These are phyloP conservation scores for Herpetospermum pedunculosum DNA, from an alignment of 306 rosid genomes.

Conservation along the genomic window DNA sequence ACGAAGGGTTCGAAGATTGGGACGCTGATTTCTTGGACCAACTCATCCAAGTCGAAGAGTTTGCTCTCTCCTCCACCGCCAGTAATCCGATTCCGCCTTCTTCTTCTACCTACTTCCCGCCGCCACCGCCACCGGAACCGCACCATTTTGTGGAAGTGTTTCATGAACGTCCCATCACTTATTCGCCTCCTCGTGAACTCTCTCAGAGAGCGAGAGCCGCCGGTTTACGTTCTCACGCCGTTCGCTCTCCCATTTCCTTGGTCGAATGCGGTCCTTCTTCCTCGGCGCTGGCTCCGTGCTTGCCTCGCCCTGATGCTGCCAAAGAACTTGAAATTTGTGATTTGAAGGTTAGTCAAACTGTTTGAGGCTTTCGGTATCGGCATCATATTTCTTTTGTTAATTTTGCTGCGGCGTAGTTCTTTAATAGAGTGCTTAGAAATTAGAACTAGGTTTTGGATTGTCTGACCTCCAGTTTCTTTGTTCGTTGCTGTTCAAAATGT, in stretches of 20 bases:
- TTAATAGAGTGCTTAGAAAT: neutral
- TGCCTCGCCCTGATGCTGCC: constrained; percentile 9
- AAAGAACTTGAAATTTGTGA: constrained; percentile 38
- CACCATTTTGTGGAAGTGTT: constrained; percentile 1
- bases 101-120: neutral
- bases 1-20: constrained; percentile 49
- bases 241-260: constrained; percentile 12
- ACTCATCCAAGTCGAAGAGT: constrained; percentile 36
- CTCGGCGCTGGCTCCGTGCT: constrained; percentile 9
- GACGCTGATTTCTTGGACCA: constrained; percentile 29
- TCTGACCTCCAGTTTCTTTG: neutral
- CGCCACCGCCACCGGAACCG: constrained; percentile 7
- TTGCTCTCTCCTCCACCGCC: constrained; percentile 20
- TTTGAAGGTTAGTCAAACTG: constrained; percentile 37
- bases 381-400: neutral
- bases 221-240: neutral
- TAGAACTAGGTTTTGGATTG: neutral
- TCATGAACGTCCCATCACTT: neutral
- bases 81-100: constrained; percentile 9
- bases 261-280: constrained; percentile 18
- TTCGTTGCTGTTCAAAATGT: neutral
- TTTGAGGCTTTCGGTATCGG: neutral
- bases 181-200: constrained; percentile 81
- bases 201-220: constrained; percentile 41
- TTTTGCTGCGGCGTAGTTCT: neutral